phyloP scores from a whole-genome alignment of 1,139 yeast species.

The Blastobotrys raffinosifermentans region DNA sequence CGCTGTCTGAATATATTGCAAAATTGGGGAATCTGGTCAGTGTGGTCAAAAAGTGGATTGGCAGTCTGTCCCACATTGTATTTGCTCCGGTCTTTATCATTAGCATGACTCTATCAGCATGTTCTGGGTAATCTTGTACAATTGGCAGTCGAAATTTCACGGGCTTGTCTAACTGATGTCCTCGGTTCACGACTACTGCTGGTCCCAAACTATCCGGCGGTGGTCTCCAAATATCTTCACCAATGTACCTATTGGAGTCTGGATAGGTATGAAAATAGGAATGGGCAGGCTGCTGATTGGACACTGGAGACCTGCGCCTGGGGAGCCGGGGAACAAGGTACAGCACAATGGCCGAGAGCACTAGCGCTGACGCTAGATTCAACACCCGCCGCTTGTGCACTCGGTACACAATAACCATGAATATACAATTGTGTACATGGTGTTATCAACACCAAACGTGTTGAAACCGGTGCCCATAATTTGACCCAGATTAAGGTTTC shows the following conservation, averaged over 20 bases:
- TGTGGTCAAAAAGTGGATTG: conserved; percentile 32
- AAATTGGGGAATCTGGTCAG: conserved; percentile 30
- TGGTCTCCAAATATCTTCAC: conserved; percentile 30
- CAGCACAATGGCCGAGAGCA: too few species aligned
- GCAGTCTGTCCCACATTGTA: conserved; percentile 34
- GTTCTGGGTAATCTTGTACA: conserved; percentile 15
- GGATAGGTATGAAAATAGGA: conserved; percentile 27
- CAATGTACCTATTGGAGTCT: conserved; percentile 25
- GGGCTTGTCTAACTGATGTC: too few species aligned
- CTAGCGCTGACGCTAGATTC: too few species aligned
- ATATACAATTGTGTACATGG: too few species aligned
- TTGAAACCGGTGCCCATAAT: too few species aligned
- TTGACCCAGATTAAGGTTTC: too few species aligned
- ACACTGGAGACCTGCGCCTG: too few species aligned
- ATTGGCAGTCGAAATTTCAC: neutral
- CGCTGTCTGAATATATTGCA: conserved; percentile 32
- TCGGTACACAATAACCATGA: too few species aligned
- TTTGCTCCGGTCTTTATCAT: conserved; percentile 35
- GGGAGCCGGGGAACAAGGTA: too few species aligned
- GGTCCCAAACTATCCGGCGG: conserved; percentile 22
- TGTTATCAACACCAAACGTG: too few species aligned
- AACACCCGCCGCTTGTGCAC: too few species aligned
- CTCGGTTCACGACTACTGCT: conserved; percentile 7
- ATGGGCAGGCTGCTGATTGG: too few species aligned
- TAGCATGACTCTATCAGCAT: conserved; percentile 22